Conservation (phyloP, 2,329 filamentous ascomycete species). For the Aschersonia sp. region DNA sequence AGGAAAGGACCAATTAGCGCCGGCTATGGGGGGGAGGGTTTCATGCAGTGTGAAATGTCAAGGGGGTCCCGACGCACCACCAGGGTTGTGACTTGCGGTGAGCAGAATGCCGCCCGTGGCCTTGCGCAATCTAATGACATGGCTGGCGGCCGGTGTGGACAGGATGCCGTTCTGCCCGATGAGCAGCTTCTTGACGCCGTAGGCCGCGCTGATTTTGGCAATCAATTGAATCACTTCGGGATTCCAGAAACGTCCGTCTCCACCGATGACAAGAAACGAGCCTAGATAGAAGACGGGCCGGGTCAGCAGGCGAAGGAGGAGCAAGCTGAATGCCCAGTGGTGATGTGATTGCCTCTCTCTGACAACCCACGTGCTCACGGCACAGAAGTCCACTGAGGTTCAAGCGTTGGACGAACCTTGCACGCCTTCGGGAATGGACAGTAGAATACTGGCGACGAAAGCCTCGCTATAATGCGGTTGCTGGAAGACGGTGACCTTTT, state of each 20-base stretch:
- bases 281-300: slow-evolving; percentile 17
- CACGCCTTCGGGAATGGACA: slow-evolving; percentile 90
- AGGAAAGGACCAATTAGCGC: background rate
- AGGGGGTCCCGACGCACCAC: slow-evolving; percentile 45
- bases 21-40: background rate
- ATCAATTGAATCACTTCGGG: slow-evolving; percentile 93
- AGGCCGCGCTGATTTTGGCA: slow-evolving; percentile 90
- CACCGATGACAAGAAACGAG: slow-evolving; percentile 87
- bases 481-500: slow-evolving; percentile 98
- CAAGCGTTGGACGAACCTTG: slow-evolving; percentile 37
- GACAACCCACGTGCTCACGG: too few relatives aligned
- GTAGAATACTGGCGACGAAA: slow-evolving; percentile 84
- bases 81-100: slow-evolving; percentile 96
- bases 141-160: slow-evolving; percentile 89
- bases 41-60: background rate
- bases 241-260: slow-evolving; percentile 95
- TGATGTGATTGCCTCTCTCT: too few relatives aligned
- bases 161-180: slow-evolving; percentile 94
- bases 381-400: too few relatives aligned
- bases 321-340: background rate
- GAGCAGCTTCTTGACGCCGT: slow-evolving; percentile 96
- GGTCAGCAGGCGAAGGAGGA: background rate
- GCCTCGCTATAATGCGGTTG: slow-evolving; percentile 90
- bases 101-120: slow-evolving; percentile 93
- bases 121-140: slow-evolving; percentile 87